Evolutionary conservation across 2,329 filamentous ascomycete genomes (phyloP).

Genomic region (Aureobasidium melanogenum): DNA sequence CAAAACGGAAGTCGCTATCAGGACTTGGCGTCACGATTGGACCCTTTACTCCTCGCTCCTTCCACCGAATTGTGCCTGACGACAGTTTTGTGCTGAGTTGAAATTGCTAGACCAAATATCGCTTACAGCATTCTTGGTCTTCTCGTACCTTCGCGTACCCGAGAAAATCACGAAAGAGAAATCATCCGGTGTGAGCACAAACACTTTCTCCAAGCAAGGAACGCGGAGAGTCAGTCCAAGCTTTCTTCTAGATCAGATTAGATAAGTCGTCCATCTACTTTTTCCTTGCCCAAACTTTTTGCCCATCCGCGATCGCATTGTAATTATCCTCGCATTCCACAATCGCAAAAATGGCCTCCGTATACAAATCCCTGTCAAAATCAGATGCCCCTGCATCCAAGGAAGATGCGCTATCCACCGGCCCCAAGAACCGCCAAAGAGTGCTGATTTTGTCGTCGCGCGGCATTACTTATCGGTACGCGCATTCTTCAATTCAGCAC

Average conservation of each 20-base stretch:
- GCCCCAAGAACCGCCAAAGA: conserved; percentile 42
- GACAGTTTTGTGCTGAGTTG: no score
- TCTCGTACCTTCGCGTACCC: no score
- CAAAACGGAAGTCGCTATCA: conserved; percentile 12
- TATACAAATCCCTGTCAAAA: conserved; percentile 47
- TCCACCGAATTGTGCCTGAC: not conserved
- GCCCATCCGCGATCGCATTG: not conserved
- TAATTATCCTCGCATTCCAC: not conserved
- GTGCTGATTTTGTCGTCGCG: conserved; percentile 86
- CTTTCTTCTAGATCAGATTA: not conserved
- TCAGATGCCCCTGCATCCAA: conserved; percentile 25
- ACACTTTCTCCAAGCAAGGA: not conserved
- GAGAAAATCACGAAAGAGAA: not conserved
- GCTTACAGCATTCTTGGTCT: not conserved
- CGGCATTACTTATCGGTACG: conserved; percentile 79
- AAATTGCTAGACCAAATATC: not conserved
- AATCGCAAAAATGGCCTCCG: conserved; percentile 39
- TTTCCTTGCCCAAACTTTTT: conserved; percentile 1
- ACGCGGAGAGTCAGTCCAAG: conserved; percentile 4
- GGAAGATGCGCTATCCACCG: conserved; percentile 21
- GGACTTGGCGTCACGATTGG: not conserved
- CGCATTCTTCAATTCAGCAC: not conserved
- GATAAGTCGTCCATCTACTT: not conserved
- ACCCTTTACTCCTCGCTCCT: not conserved
- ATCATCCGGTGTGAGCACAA: not conserved